These are phyloP conservation scores for Kregervanrija fluxuum DNA, from an alignment of 805 yeast species.

Conservation along the genomic window DNA sequence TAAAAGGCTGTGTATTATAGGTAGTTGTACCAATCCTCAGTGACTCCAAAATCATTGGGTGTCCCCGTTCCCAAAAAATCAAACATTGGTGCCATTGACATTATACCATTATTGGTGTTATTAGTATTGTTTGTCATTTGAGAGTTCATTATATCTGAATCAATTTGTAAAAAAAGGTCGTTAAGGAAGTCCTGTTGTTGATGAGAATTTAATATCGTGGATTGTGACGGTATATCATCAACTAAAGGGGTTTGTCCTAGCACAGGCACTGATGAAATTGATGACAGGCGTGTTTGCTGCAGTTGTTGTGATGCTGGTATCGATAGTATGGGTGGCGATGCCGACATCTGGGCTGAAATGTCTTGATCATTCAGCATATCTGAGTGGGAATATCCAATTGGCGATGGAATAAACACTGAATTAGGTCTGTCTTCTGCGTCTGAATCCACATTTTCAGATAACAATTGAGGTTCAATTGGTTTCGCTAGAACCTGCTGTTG, in stretches of 20 bases:
- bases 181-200: slow-evolving; percentile 22
- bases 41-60: slow-evolving; percentile 3
- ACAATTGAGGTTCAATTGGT: background rate
- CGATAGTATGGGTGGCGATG: no score
- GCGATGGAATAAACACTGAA: slow-evolving; percentile 22
- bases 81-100: slow-evolving; percentile 7
- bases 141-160: slow-evolving; percentile 24
- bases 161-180: slow-evolving; percentile 26
- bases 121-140: slow-evolving; percentile 7
- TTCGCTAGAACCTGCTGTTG: background rate
- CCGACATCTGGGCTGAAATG: background rate
- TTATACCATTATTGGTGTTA: background rate
- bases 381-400: slow-evolving; percentile 22
- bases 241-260: background rate
- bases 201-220: slow-evolving; percentile 1
- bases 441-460: background rate
- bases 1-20: background rate
- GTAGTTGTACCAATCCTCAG: slow-evolving; percentile 7
- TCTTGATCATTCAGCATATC: slow-evolving; percentile 8
- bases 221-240: background rate
- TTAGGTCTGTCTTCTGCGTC: background rate
- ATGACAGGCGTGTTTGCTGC: slow-evolving; percentile 2
- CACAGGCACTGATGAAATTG: background rate
- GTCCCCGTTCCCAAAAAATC: slow-evolving; percentile 7
- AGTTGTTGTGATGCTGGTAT: background rate